Conservation (phyloP, 805 yeast genomes). For the Peterozyma xylosa region DNA sequence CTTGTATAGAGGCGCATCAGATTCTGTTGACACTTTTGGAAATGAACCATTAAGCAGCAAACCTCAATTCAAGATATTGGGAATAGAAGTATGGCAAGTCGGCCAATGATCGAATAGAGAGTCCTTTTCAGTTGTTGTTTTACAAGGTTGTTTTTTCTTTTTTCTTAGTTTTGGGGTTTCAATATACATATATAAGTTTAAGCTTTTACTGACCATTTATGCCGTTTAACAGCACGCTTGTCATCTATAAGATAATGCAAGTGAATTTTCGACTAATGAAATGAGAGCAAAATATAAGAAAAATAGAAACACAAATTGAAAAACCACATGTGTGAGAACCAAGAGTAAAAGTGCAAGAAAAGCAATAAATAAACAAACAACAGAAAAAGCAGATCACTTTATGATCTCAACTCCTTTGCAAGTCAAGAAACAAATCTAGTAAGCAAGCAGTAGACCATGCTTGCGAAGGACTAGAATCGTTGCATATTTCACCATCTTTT, state of each 20-base stretch:
- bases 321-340: neutral
- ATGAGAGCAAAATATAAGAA: too few relatives aligned
- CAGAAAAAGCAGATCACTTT: neutral
- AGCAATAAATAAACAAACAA: neutral
- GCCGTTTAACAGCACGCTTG: too few relatives aligned
- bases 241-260: too few relatives aligned
- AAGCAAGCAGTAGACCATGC: conserved; percentile 94
- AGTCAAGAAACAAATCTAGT: conserved; percentile 69
- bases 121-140: neutral
- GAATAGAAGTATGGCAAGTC: conserved; percentile 81
- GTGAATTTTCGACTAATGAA: too few relatives aligned
- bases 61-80: conserved; percentile 66
- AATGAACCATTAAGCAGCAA: conserved; percentile 62
- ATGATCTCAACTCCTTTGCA: conserved; percentile 12
- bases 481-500: conserved; percentile 74
- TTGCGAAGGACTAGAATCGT: conserved; percentile 90
- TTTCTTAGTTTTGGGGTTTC: too few relatives aligned
- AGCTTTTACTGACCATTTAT: too few relatives aligned
- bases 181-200: too few relatives aligned
- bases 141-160: too few relatives aligned
- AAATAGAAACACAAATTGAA: too few relatives aligned
- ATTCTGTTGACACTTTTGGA: conserved; percentile 78
- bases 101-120: conserved; percentile 22
- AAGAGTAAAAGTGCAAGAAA: neutral
- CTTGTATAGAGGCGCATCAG: conserved; percentile 69